phyloP scores from a whole-genome alignment of 2,329 filamentous ascomycete genomes.

The Xylariaceae sp. region DNA sequence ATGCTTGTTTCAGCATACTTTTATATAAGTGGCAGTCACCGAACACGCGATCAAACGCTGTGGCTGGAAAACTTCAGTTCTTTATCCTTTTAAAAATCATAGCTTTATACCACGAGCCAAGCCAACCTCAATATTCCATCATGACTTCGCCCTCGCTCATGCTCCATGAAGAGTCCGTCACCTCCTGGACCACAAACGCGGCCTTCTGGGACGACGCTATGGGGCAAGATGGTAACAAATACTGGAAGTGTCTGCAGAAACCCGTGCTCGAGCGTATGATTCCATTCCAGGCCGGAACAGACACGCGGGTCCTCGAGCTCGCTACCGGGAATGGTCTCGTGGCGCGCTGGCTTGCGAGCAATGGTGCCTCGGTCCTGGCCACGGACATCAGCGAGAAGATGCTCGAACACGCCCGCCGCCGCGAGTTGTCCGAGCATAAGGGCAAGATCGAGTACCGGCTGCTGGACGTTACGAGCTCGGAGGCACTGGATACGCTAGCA shows the following conservation, averaged over 20 bases:
- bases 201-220: conserved; percentile 19
- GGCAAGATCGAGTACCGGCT: conserved; percentile 11
- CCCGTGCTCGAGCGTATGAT: conserved; percentile 18
- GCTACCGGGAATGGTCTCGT: conserved; percentile 20
- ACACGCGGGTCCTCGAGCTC: conserved; percentile 13
- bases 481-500: background rate
- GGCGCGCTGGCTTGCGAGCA: conserved; percentile 15
- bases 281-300: background rate
- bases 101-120: too few species aligned
- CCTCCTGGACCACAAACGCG: conserved; percentile 17
- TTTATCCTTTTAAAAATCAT: too few species aligned
- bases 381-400: conserved; percentile 13
- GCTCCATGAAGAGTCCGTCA: conserved; percentile 14
- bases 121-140: too few species aligned
- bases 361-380: conserved; percentile 13
- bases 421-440: conserved; percentile 12
- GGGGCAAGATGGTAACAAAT: conserved; percentile 21
- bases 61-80: too few species aligned
- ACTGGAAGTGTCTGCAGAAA: conserved; percentile 13
- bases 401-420: conserved; percentile 9
- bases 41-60: too few species aligned
- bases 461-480: conserved; percentile 10
- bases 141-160: too few species aligned
- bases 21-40: too few species aligned
- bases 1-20: too few species aligned